Base-by-base conservation (phyloP, 1,284 basidiomycete genomes). In the Austropuccinia psidii region DNA sequence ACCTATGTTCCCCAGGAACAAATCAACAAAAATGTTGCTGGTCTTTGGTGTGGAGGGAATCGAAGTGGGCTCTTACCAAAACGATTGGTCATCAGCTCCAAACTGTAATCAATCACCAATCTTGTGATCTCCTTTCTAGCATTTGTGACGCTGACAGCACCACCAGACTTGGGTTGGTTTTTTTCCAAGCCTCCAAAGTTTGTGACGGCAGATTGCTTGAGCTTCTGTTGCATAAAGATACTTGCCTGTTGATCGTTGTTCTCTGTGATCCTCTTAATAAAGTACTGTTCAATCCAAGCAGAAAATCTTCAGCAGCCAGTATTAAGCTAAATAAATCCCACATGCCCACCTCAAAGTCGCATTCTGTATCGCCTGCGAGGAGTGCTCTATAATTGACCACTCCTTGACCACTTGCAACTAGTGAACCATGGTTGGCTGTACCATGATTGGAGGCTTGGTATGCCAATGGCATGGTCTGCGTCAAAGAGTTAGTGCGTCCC, bases 141-240 rank as follows among this genome's bases (percentile, higher is more conserved):
- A 21, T 69, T 69, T 33, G 35, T 54, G 15, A 43, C 47, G 24
- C 31, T 33, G 27, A 54, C 31, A 21, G 24, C 37, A 31, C 49
- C 43, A 5, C 49, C 9, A 8, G 27, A 31, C 21, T 45, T 41
- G 24, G 27, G 27, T 2, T 24, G 45, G 35, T 35, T 54, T 43
- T 61, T 62, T 27, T 73, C 70, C 8, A 39, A 24, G 21, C 61
- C 60, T 13, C 33, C 27, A 31, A 62, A 57, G 49, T 64, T 29
- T 11, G 61, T 47, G 15, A 74, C 29, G 21, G 72, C 72, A n/a
- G 72, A 74, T 60, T 74, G 72, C 31, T 74, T 74, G 54, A 74
- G 72, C 54, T 74, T 74, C 37, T 74, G 72, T 33, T 74, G 72
- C 61, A 74, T 35, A 50, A 74, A 74, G 43, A 74, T 74, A n/a